Conservation (phyloP, 352 stramenopile genomes). For the Peronospora tabacina region DNA sequence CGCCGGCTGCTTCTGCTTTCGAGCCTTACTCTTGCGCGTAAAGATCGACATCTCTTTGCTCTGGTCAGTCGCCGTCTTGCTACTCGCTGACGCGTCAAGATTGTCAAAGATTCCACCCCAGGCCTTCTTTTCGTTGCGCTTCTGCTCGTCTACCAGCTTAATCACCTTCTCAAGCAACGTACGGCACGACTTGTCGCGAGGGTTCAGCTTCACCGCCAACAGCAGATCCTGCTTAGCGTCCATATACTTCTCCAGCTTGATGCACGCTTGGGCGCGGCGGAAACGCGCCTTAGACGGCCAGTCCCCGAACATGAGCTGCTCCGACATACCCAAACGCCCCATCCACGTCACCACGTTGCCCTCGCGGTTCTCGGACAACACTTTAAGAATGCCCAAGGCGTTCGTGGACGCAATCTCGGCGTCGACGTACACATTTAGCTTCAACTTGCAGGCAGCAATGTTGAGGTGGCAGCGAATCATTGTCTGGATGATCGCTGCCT, state of each 20-base stretch:
- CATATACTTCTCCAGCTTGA: conserved; percentile 64
- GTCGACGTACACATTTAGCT: conserved; percentile 52
- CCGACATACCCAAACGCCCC: conserved; percentile 62
- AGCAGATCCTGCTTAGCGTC: conserved; percentile 76
- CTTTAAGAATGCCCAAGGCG: conserved; percentile 68
- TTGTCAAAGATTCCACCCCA: conserved; percentile 80
- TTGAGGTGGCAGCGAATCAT: conserved; percentile 87
- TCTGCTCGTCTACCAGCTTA: conserved; percentile 67
- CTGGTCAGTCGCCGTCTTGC: conserved; percentile 10
- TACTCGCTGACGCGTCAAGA: conserved; percentile 21
- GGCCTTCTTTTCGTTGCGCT: conserved; percentile 65
- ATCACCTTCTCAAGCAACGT: conserved; percentile 61
- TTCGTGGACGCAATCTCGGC: conserved; percentile 79
- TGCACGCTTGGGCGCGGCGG: conserved; percentile 63
- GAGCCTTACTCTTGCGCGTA: conserved; percentile 52
- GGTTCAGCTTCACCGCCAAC: conserved; percentile 68
- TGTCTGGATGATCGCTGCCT: conserved; percentile 79
- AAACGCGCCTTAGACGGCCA: conserved; percentile 84
- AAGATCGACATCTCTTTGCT: conserved; percentile 56
- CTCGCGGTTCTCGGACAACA: conserved; percentile 64
- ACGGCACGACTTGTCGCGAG: conserved; percentile 76
- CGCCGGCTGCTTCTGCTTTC: conserved; percentile 25
- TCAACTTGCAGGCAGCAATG: conserved; percentile 80
- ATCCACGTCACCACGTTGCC: conserved; percentile 84
- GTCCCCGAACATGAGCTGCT: conserved; percentile 78